These are phyloP conservation scores for Chlorella ohadii DNA, from an alignment of 139 green algal genomes.

Conservation along the genomic window DNA sequence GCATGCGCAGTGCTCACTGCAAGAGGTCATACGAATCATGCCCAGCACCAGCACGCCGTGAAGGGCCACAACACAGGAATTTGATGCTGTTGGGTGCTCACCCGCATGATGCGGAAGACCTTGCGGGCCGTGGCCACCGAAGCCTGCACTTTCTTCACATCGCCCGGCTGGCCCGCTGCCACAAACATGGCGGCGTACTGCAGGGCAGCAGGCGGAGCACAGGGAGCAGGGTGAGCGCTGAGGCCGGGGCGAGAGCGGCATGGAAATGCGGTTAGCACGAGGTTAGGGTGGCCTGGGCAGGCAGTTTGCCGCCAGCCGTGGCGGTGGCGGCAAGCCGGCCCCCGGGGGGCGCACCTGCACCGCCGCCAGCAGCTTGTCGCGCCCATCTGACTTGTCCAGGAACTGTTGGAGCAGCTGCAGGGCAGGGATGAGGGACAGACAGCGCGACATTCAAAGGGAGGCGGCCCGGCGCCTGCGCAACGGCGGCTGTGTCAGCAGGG, in stretches of 20 bases:
- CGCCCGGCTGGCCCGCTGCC: slow-evolving; percentile 82
- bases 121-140: slow-evolving; percentile 91
- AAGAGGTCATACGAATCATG: too few relatives aligned
- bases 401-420: slow-evolving; percentile 84
- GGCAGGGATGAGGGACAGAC: background rate
- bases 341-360: slow-evolving; percentile 72
- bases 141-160: slow-evolving; percentile 89
- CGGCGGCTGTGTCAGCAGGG: too few relatives aligned
- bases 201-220: background rate
- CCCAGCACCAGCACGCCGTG: too few relatives aligned
- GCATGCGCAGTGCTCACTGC: too few relatives aligned
- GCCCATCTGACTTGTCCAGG: slow-evolving; percentile 89
- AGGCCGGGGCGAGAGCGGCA: too few relatives aligned
- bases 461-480: too few relatives aligned
- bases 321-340: background rate
- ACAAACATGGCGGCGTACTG: slow-evolving; percentile 94
- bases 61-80: too few relatives aligned
- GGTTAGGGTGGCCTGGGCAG: background rate
- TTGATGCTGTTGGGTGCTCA: too few relatives aligned
- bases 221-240: too few relatives aligned
- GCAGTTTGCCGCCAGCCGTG: background rate
- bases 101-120: slow-evolving; percentile 87
- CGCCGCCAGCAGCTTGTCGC: slow-evolving; percentile 93
- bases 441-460: too few relatives aligned
- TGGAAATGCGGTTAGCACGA: too few relatives aligned